Base-by-base conservation (phyloP, 106 monocot genomes). In the Dendrobium officinale region DNA sequence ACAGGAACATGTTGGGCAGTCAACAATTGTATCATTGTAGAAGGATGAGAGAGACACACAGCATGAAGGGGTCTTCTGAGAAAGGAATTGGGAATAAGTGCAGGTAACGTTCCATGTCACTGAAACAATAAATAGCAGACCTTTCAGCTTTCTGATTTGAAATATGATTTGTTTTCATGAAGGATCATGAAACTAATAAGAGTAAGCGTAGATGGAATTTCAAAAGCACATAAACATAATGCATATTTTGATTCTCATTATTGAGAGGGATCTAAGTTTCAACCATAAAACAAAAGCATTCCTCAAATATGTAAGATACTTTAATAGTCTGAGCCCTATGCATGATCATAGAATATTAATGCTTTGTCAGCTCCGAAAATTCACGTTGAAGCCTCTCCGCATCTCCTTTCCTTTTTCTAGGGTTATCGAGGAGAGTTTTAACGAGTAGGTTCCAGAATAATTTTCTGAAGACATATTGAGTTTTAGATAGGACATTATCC, bases 71-170 rank as follows among this genome's bases (percentile, higher is more conserved):
- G 84, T 84, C 86, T 96, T 91, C 75, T 93, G 91, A 55, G 93
- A 77, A 16, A 91, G 82, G 77, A 93, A 91, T 79, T 96, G 95
- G 16, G 95, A 93, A 26, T 93, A 93, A 72, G 89, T 96, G 78
- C 93, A 96, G 13, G 93, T 93, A 61, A 93, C 88, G 73, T 96
- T 96, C 95, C 91, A 96, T 79, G 95, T 96, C 95, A 93, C 95
- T 96, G 91, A 78, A 88, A 75, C 7, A 73, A 68, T 44, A 59
- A 58, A 58, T 19, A 58, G 58, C 58, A 45, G 58, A 58, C 5
- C 5, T 58, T 58, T 58, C 58, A 18, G 58, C 40, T 73, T 41
- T 17, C 13, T 73, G 15, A 13, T 5, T n/a, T 17, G n/a, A 58
- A n/a, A 58, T 19, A 58, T 18, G 18, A 19, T 17, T 19, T 17